These are phyloP conservation scores for Chrysochromulina parva DNA, from an alignment of 78 protist genomes.

Conservation along the genomic window DNA sequence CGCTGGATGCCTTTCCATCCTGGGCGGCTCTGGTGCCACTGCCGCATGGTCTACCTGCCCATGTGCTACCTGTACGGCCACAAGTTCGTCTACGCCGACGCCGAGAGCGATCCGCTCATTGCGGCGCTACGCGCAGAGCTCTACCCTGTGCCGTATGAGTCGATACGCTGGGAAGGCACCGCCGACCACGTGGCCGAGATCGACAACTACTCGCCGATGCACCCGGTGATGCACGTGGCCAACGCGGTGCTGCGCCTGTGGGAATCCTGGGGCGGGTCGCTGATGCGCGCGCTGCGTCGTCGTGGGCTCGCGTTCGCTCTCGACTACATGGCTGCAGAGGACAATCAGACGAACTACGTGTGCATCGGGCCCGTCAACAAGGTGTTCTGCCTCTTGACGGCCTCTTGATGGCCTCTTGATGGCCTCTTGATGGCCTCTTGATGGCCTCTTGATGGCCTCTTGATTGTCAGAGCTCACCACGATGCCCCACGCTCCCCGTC, in stretches of 20 bases:
- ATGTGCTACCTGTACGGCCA: slow-evolving; percentile 84
- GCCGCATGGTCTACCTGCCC: slow-evolving; percentile 91
- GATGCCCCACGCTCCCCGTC: slow-evolving; percentile 74
- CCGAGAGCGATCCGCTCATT: neutral
- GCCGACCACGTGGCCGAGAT: neutral
- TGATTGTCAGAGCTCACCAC: neutral
- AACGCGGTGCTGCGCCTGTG: slow-evolving; percentile 24
- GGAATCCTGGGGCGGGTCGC: slow-evolving; percentile 50
- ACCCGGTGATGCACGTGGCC: neutral
- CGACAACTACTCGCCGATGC: slow-evolving; percentile 25
- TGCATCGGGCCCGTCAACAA: slow-evolving; percentile 91
- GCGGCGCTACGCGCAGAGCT: slow-evolving; percentile 27
- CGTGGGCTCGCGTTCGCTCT: slow-evolving; percentile 6
- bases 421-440: too few relatives aligned
- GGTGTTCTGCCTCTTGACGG: neutral
- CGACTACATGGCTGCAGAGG: slow-evolving; percentile 79
- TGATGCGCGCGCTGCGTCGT: slow-evolving; percentile 47
- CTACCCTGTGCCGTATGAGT: neutral
- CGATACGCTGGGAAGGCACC: neutral
- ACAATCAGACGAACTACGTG: slow-evolving; percentile 81
- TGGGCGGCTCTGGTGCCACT: slow-evolving; percentile 86
- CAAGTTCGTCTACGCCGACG: neutral
- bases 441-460: too few relatives aligned
- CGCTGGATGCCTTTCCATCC: slow-evolving; percentile 75
- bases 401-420: too few relatives aligned